Evolutionary conservation across 2,329 filamentous ascomycete genomes (phyloP), one percentile per base, ranked within the genome.

Genomic region (Aspergillus chevalieri): DNA sequence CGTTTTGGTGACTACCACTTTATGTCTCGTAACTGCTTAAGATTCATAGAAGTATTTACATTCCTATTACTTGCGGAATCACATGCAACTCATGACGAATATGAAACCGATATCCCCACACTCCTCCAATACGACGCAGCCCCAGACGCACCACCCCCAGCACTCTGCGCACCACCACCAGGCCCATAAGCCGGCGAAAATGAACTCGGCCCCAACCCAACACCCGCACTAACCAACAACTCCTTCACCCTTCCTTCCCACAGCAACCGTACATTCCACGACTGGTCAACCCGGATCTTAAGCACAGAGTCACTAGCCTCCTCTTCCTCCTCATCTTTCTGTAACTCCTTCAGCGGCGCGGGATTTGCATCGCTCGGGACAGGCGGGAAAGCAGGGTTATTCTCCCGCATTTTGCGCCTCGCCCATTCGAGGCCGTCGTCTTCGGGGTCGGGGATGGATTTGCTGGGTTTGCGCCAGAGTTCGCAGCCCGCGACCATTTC

Each of bases 211-310:
- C 95, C 90, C 48, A 98, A 82, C 46, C 84, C 88, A 50, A 89
- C 89, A 8, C 93, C 93, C 39, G 95, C 78, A 60, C 89, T 95
- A 66, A 97, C 94, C 50, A 98, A 78, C 51, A 98, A 74, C 57
- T 95, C 92, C 74, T 97, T 95, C 52, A 94, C 81, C 48, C 90
- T 80, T 2, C 92, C 91, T 67, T 97, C 92, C 92, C 93, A 98
- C 19, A 97, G 72, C 46, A 97, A 68, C 1, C 90, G 88, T 47
- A 96, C 82, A 56, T 85, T 85, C 73, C 89, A 84, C 57, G 91
- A 87, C 73, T 96, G 91, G 65, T 96, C 90, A 47, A 97, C 77
- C 45, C 88, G 82, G 42, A 91, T 86, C 71, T 97, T 98, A 57
- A 98, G 72, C 28, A 97, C 91, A 6, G 91, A 92, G 28, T 87